Evolutionary conservation across 2,329 filamentous ascomycete species (phyloP).

Genomic region (Penicillium sp.): DNA sequence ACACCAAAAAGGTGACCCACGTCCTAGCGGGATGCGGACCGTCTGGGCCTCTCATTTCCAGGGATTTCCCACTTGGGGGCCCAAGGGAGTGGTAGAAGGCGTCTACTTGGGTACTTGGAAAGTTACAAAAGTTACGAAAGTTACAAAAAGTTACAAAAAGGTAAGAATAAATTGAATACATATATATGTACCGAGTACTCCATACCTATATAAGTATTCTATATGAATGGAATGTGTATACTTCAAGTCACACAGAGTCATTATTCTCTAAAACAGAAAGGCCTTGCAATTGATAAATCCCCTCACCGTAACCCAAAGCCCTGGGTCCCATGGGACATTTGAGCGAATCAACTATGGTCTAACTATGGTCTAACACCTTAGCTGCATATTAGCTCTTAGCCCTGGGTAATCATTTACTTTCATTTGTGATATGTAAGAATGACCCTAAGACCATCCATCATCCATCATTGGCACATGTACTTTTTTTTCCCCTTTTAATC

Average conservation of each 20-base stretch:
- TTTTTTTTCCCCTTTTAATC: not conserved
- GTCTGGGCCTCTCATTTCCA: constrained; percentile 9
- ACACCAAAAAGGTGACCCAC: not conserved
- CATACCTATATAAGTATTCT: not conserved
- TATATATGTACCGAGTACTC: not conserved
- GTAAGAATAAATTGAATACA: too few species aligned
- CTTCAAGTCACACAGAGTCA: not conserved
- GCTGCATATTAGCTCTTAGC: not conserved
- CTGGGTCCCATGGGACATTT: not conserved
- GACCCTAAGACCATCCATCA: constrained; percentile 2
- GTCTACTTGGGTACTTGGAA: not conserved
- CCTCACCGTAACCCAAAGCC: constrained; percentile 5
- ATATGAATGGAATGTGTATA: not conserved
- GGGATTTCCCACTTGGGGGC: not conserved
- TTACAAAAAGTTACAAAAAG: too few species aligned
- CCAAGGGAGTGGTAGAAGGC: not conserved
- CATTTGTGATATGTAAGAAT: not conserved
- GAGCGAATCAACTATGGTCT: not conserved
- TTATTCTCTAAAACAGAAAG: too few species aligned
- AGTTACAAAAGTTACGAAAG: too few species aligned
- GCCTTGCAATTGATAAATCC: not conserved
- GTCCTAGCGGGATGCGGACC: constrained; percentile 8
- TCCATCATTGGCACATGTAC: not conserved
- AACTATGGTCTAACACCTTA: not conserved
- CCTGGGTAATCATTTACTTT: not conserved